Base-by-base conservation (phyloP, 495 filamentous ascomycete genomes). In the Gamarada debralockiae region DNA sequence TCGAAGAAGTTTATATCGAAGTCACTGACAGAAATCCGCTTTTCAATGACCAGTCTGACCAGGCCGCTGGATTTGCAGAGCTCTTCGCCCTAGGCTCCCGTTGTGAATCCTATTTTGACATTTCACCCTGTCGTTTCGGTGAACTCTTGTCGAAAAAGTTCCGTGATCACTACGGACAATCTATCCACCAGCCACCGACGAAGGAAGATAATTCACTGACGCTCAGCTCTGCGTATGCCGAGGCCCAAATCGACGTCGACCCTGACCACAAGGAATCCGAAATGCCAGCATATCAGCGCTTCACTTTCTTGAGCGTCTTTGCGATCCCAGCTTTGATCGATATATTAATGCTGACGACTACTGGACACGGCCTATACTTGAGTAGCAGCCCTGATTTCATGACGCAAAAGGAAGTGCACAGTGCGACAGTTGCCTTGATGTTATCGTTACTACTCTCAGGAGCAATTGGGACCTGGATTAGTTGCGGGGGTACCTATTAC, bases 251-350 rank as follows among this genome's bases (percentile, higher is more conserved):
- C 7, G 80, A 82, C 61, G 71, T 76, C 34, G 71, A 82, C 36
- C 78, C 74, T 0, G 66, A 77, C 25, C 67, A 73, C 22, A 71
- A 70, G 47, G 52, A 62, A n/a, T 71, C 72, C 22, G 56, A 65
- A 13, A 70, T 78, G 65, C 76, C 70, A 22, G 65, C 68, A 14
- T 80, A 78, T 48, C 71, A 78, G 49, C 65, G 72, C n/a, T 75
- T 83, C 45, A 80, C 76, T 1, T 82, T 82, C 49, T 63, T 83
- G 33, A 77, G 78, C 62, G 77, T 82, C 13, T 83, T 82, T 57
- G 77, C 78, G 3, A 73, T 83, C 45, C 80, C 80, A 1, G 79
- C 80, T 17, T 60, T 83, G 50, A 72, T 83, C 37, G 80, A 83
- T 63, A 80, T 83, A 23, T 50, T 80, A 23, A 57, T 83, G n/a